A percentile compares a stretch with the other conserved stretches of the same genome.
Conservation (phyloP, 148 eudicot genomes). For the Cornus florida region DNA sequence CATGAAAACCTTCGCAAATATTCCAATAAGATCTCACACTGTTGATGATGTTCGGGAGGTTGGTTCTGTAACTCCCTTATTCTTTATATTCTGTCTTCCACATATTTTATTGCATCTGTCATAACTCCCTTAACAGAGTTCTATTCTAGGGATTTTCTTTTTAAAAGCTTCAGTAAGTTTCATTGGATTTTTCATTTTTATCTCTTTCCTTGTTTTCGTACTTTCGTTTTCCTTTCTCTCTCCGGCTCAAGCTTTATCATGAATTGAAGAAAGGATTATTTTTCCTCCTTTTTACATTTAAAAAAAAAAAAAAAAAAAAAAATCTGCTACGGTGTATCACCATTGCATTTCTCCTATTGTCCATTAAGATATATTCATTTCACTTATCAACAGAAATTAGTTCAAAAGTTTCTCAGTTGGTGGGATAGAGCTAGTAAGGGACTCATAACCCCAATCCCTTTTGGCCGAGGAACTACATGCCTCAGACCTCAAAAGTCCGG, state of each 20-base stretch:
- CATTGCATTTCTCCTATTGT: neutral
- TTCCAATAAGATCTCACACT: constrained; percentile 73
- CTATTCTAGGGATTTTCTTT: neutral
- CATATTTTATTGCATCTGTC: neutral
- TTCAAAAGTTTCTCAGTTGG: neutral
- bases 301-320: too few relatives aligned
- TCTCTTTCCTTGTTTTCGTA: too few relatives aligned
- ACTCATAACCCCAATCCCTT: too few relatives aligned
- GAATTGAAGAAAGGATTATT: neutral
- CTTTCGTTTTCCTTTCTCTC: too few relatives aligned
- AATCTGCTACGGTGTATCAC: neutral
- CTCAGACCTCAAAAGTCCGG: too few relatives aligned
- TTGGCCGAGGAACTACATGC: too few relatives aligned
- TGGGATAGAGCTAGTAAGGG: too few relatives aligned
- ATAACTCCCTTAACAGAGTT: neutral
- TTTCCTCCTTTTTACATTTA: too few relatives aligned
- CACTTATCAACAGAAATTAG: neutral
- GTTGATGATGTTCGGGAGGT: constrained; percentile 91
- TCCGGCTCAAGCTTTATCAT: too few relatives aligned
- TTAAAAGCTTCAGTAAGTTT: too few relatives aligned
- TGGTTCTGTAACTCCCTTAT: constrained; percentile 17
- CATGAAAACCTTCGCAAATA: constrained; percentile 62
- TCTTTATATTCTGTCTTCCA: neutral
- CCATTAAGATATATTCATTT: neutral
- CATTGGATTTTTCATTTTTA: too few relatives aligned